These are phyloP conservation scores for Sechiopsis laciniata DNA, from an alignment of 306 rosid genomes.

Conservation along the genomic window DNA sequence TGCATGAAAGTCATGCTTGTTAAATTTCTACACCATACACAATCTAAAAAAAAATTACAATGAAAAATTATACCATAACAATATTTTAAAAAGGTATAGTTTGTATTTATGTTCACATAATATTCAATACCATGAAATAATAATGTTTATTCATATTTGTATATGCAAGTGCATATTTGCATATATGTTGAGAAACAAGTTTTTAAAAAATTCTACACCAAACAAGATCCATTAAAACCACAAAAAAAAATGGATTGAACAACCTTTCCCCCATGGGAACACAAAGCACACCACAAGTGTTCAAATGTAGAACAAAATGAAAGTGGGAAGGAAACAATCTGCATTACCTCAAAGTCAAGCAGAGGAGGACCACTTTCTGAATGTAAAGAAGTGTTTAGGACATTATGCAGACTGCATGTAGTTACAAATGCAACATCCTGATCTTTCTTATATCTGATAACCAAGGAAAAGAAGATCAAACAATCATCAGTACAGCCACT, in stretches of 20 bases:
- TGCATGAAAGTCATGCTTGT: not conserved
- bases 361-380: slow-evolving; percentile 94
- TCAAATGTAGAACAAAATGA: not conserved
- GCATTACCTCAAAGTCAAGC: slow-evolving; percentile 92
- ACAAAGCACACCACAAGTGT: not conserved
- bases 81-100: not conserved
- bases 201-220: not conserved
- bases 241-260: not conserved
- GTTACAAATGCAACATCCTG: slow-evolving; percentile 74
- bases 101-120: not conserved
- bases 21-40: not conserved
- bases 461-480: slow-evolving; percentile 22
- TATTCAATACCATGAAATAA: not conserved
- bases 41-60: not conserved
- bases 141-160: not conserved
- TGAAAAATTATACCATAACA: not conserved
- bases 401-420: slow-evolving; percentile 78
- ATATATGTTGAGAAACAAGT: not conserved
- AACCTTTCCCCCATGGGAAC: not conserved
- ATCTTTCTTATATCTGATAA: slow-evolving; percentile 73
- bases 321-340: slow-evolving; percentile 20
- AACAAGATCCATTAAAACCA: not conserved
- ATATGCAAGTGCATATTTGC: not conserved
- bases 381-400: slow-evolving; percentile 66
- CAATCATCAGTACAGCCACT: not conserved